A percentile compares a stretch with the other conserved stretches of the same genome.
phyloP scores from a whole-genome alignment of 2,329 filamentous ascomycete species.

The Plenodomus biglobosus region DNA sequence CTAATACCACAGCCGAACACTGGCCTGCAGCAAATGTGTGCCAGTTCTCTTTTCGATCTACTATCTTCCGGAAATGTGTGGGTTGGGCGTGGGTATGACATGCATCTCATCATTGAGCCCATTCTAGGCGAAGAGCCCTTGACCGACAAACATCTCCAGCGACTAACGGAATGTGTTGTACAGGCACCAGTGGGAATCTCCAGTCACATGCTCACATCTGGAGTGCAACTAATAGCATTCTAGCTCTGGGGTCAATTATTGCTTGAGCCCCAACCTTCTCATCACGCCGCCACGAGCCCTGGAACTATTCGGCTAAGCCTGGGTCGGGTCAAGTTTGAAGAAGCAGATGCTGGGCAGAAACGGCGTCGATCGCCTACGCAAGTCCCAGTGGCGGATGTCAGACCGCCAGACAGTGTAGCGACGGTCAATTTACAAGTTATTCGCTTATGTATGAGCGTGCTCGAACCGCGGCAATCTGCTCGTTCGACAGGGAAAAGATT shows the following conservation, averaged over 20 bases:
- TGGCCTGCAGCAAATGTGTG: constrained; percentile 26
- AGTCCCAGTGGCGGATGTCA: constrained; percentile 31
- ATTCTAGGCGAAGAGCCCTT: constrained; percentile 30
- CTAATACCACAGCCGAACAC: constrained; percentile 28
- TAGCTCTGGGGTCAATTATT: constrained; percentile 43
- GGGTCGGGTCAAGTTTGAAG: constrained; percentile 12
- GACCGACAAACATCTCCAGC: constrained; percentile 16
- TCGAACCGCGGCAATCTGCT: constrained; percentile 15
- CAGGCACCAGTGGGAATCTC: constrained; percentile 31
- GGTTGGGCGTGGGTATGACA: constrained; percentile 36
- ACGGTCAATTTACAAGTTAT: constrained; percentile 31
- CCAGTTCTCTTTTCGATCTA: constrained; percentile 16
- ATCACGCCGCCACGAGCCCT: not conserved
- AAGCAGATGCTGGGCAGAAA: constrained; percentile 7
- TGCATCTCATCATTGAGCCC: constrained; percentile 34
- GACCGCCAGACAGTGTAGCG: constrained; percentile 34
- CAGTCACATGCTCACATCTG: too few relatives aligned
- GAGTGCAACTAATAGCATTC: constrained; percentile 2
- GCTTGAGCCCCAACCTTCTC: constrained; percentile 24
- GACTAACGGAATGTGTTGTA: constrained; percentile 27
- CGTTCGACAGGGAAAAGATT: constrained; percentile 10
- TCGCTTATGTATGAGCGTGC: constrained; percentile 25
- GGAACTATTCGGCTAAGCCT: constrained; percentile 26
- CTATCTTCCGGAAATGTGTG: constrained; percentile 34
- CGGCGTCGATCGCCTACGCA: constrained; percentile 25